Base-by-base conservation (phyloP, 2,329 filamentous ascomycete genomes). In the Pseudonectria foliicola region DNA sequence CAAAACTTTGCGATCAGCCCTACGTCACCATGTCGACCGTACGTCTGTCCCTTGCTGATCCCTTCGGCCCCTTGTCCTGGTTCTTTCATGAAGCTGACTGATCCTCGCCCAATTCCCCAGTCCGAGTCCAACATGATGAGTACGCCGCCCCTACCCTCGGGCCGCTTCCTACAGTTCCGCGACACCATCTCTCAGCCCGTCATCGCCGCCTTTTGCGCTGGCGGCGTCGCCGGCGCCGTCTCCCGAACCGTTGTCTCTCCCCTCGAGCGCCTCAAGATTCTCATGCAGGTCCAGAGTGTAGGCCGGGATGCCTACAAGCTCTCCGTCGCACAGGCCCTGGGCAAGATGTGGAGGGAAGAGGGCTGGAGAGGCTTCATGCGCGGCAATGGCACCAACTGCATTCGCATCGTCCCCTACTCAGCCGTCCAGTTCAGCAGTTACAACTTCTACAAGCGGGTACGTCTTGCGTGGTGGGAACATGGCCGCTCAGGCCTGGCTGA, bases 351-450 rank as follows among this genome's bases (percentile, higher is more conserved):
- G 81, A 80, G 72, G 50, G 92, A 98, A 59, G 92, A 98, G 63
- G 92, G 92, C 35, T 96, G 89, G 87, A 80, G 80, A 60, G 92
- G 92, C 0, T 94, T 96, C 63, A 94, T 98, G 89, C 80, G 88
- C 48, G 92, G 92, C 34, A 98, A 98, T 59, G 92, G 92, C 44
- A 95, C 89, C 42, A 98, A 98, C 62, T 98, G 92, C 70, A 86
- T 98, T 53, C 85, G 92, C 43, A 98, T 98, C 48, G 87, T 98
- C 34, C 92, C 92, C 4, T 98, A 98, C 62, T 96, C 90, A 32
- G 92, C 92, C 10, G 92, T 96, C 27, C 92, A 98, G 57, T 98
- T 98, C 62, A 90, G 90, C 49, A 93, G 88, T 57, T 98, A 96
- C 68, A 96, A 94, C 59, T 79, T 96, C 49, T 98, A 98, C 66